phyloP scores from a whole-genome alignment of 2,329 filamentous ascomycete genomes.

The Escovopsis sp. region DNA sequence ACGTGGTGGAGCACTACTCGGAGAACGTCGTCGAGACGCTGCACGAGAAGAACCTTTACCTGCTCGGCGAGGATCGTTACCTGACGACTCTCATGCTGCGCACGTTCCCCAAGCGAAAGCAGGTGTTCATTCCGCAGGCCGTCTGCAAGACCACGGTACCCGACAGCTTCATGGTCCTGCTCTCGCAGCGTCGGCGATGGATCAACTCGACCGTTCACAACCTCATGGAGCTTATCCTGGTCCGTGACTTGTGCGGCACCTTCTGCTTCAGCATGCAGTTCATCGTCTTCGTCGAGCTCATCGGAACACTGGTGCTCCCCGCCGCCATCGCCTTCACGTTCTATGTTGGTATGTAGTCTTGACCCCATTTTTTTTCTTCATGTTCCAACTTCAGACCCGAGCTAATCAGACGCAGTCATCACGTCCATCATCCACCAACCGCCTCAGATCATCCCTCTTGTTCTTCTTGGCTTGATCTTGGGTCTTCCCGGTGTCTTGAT shows the following conservation, averaged over 20 bases:
- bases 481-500: slow-evolving; percentile 88
- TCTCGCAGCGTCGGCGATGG: slow-evolving; percentile 93
- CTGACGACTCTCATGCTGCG: slow-evolving; percentile 94
- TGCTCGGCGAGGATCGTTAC: slow-evolving; percentile 88
- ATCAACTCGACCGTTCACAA: slow-evolving; percentile 99
- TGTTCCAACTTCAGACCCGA: neutral
- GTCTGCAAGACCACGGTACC: slow-evolving; percentile 98
- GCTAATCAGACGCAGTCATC: slow-evolving; percentile 41
- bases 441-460: slow-evolving; percentile 76
- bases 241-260: slow-evolving; percentile 89
- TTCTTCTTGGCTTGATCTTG: slow-evolving; percentile 78
- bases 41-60: slow-evolving; percentile 89
- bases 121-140: slow-evolving; percentile 94
- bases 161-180: slow-evolving; percentile 76
- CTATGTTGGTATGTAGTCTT: slow-evolving; percentile 62
- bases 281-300: slow-evolving; percentile 84
- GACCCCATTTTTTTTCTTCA: too few relatives aligned
- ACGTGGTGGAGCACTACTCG: slow-evolving; percentile 97
- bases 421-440: slow-evolving; percentile 66
- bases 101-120: slow-evolving; percentile 97
- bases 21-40: slow-evolving; percentile 97
- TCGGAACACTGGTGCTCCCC: slow-evolving; percentile 86
- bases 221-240: slow-evolving; percentile 89
- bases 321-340: slow-evolving; percentile 95
- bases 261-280: slow-evolving; percentile 99